These are phyloP conservation scores for Verticillium nubilum DNA, from an alignment of 2,329 filamentous ascomycete species.

Conservation along the genomic window DNA sequence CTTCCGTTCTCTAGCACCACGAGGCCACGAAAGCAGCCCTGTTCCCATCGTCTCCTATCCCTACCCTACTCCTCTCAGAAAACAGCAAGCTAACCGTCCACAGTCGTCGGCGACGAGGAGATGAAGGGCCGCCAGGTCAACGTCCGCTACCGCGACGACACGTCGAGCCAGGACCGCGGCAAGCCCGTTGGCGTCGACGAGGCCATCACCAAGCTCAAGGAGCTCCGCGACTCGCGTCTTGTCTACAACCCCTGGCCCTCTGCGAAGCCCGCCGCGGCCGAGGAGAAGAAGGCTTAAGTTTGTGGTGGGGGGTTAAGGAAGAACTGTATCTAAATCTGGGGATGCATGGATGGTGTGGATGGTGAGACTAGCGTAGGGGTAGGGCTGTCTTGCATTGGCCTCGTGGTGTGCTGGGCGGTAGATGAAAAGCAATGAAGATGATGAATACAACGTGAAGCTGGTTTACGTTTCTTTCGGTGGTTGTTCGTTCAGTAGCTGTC, in stretches of 20 bases:
- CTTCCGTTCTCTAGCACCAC: too few relatives aligned
- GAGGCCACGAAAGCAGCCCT: too few relatives aligned
- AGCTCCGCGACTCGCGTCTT: conserved; percentile 42
- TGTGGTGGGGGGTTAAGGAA: not conserved
- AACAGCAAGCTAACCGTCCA: conserved; percentile 6
- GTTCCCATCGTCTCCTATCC: too few relatives aligned
- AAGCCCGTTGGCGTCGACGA: conserved; percentile 52
- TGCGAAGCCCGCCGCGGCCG: conserved; percentile 11
- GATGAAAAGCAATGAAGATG: not conserved
- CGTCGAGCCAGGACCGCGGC: conserved; percentile 54
- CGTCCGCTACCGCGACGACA: conserved; percentile 55
- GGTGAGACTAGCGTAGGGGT: not conserved
- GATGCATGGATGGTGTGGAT: not conserved
- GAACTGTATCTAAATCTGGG: not conserved
- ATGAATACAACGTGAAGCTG: conserved; percentile 7
- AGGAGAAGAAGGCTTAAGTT: conserved; percentile 11
- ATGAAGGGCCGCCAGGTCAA: conserved; percentile 55
- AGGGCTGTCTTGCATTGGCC: not conserved
- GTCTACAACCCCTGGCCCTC: conserved; percentile 23
- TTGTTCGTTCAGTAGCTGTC: too few relatives aligned
- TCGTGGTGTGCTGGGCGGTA: not conserved
- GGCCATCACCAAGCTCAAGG: conserved; percentile 49
- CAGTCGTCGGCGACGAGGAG: conserved; percentile 59
- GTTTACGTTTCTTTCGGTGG: not conserved
- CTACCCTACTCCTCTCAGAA: too few relatives aligned